Evolutionary conservation across 192 early-diverging fungal genomes (phyloP), one percentile per base, ranked within the genome.

Genomic region (Endogone sp.): DNA sequence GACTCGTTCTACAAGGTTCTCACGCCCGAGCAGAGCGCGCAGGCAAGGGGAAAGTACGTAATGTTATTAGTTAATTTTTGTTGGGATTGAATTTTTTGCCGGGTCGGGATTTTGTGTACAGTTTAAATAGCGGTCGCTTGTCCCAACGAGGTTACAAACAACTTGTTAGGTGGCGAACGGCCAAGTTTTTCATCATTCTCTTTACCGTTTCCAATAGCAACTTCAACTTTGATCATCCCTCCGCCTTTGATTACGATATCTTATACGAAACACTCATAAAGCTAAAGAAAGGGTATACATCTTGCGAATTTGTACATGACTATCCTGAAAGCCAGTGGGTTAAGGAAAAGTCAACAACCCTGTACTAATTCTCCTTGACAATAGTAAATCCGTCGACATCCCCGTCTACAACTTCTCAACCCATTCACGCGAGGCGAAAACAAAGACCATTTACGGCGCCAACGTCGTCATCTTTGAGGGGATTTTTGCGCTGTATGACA

Each of bases 391-490:
- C 26, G 91, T 94, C 2, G 88, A 90, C 59, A 84, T 98, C 2
- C 95, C 97, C 4, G 85, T 94, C 44, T 98, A 98, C 73, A 91
- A 96, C 72, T 98, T 98, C 78, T 67, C 81, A 25, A 94, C 91
- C 0, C 95, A 98, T 73, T 85, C 91, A 72, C 84, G 93, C 67
- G 88, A 86, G 31, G 75, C 90, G 64, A 85, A 89, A 73, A 78
- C 83, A 8, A 88, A 85, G 66, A 79, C 87, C 3, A 76, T 96
- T 10, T 97, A 98, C 76, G 95, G 95, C 61, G 97, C 95, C 22
- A 97, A 95, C 64, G 91, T 98, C 4, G 85, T 98, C 56, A 94
- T 97, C 56, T 97, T 98, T 78, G 97, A 98, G 74, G 97, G 97
- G 57, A 98, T 98, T 67, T 97, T 98, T 87, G 97, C 95, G 8